Base-by-base conservation (phyloP, 441 rosid genomes). In the Euphorbia corollata region DNA sequence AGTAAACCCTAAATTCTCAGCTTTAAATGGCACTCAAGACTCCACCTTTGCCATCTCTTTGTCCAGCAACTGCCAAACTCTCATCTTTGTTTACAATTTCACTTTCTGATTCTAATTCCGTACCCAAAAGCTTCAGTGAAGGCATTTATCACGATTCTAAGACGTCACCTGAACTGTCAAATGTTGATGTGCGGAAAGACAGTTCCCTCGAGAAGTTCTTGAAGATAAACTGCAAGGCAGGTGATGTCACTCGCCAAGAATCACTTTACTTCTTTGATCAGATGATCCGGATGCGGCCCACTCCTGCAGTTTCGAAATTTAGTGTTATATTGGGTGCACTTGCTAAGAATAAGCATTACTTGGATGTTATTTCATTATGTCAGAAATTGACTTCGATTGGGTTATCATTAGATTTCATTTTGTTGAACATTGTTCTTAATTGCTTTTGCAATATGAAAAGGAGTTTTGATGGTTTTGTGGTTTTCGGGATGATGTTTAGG, bases 211-310 rank as follows among this genome's bases (percentile, higher is more conserved):
- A 51, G 10, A 15, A 47, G 5, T 48, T 67, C 72, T 69, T 76
- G 68, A 39, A 51, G 7, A 30, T 8, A 9, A 71, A 65, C 55
- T 71, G 68, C 30, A 73, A 69, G 41, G 69, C 59, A 38, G 80
- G 82, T 57, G 30, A 66, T 50, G 27, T 76, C 59, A 67, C 72
- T 53, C 70, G 58, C 63, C 43, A 39, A 18, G 72, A 78, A 72
- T 80, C 82, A 16, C 38, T 71, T 16, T 38, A 48, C 64, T 57
- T 71, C 5, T 47, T 47, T 47, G 51, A 47, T 47, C n/a, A 47
- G 15, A 47, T 47, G 51, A 13, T 47, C n/a, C 54, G 45, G 11
- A 57, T 24, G 59, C 57, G 64, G 11, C 65, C 69, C 65, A 2
- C 51, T 47, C 50, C 69, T 34, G 12, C 69, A 22, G 0, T 20